Evolutionary conservation across 2,329 filamentous ascomycete genomes (phyloP).

Genomic region (Hortaea sp.): DNA sequence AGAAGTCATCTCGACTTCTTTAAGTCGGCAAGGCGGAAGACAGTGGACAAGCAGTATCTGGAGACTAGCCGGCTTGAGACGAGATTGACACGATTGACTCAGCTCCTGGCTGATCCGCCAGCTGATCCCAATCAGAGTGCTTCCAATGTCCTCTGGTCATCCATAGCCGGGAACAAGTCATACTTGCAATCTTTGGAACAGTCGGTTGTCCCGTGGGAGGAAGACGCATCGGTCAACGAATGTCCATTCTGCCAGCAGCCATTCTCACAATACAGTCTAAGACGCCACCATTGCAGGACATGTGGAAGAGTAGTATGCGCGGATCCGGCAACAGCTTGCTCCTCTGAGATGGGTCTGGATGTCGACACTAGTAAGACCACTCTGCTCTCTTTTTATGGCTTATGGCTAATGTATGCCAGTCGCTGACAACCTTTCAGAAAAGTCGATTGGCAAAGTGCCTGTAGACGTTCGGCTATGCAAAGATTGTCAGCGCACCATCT

Average conservation of each 20-base stretch:
- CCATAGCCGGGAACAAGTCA: slow-evolving; percentile 59
- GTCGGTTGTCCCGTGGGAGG: slow-evolving; percentile 88
- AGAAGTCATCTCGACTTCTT: slow-evolving; percentile 68
- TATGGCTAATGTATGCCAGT: slow-evolving; percentile 22
- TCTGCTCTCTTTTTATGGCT: slow-evolving; percentile 13
- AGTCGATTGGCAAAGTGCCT: slow-evolving; percentile 46
- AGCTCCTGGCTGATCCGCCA: slow-evolving; percentile 65
- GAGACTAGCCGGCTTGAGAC: slow-evolving; percentile 89
- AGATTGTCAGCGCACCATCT: slow-evolving; percentile 67
- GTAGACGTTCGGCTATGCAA: slow-evolving; percentile 86
- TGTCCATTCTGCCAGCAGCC: slow-evolving; percentile 96
- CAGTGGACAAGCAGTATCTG: slow-evolving; percentile 72
- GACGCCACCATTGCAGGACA: slow-evolving; percentile 87
- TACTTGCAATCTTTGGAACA: slow-evolving; percentile 72
- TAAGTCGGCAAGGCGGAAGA: slow-evolving; percentile 58
- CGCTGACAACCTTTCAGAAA: slow-evolving; percentile 26
- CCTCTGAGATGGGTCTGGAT: slow-evolving; percentile 70
- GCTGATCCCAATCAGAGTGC: slow-evolving; percentile 44
- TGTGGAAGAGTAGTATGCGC: slow-evolving; percentile 91
- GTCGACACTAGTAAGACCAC: slow-evolving; percentile 51
- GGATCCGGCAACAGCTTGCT: slow-evolving; percentile 75
- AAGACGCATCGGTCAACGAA: slow-evolving; percentile 66
- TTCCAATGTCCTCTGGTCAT: slow-evolving; percentile 44
- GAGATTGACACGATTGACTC: slow-evolving; percentile 78
- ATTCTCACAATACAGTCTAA: slow-evolving; percentile 85